Evolutionary conservation across 2,329 filamentous ascomycete species (phyloP), one percentile per base, ranked within the genome.

Genomic region (Calonectria henricotiae): DNA sequence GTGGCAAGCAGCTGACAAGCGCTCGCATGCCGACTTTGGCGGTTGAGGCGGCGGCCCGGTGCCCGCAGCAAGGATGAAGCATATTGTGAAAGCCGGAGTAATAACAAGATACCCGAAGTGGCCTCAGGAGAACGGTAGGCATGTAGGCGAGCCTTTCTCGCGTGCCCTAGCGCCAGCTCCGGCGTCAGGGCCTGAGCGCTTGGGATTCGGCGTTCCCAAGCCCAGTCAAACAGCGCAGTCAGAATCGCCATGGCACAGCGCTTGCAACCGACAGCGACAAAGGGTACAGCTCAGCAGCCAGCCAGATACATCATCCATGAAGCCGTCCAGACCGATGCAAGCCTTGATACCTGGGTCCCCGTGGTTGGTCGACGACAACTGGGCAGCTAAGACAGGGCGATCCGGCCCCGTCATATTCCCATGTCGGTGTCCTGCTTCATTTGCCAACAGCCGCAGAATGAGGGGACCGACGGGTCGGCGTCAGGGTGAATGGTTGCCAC

Each of bases 341-440:
- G 23, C 62, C 55, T 43, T 7, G 20, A 49, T 62, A 37, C 54
- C 54, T 54, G 44, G 65, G n/a, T 43, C 46, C 55, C 23, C 27
- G 55, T 68, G 67, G 68, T 71, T 76, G 75, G 75, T 67, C 62
- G 47, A 49, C 68, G 55, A 39, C 20, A 46, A 2, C 55, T 65
- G 49, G 61, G 55, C 67, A 70, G 65, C 32, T 62, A 69, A 70
- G 46, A 74, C 74, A 75, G 71, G 63, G 71, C 67, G 65, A 68
- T 61, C 70, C 27, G 67, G 69, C 65, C 68, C 71, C 54, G 54
- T 72, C 68, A 68, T 70, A 15, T 62, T 54, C 58, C 60, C 74
- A 72, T 65, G 67, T 55, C 65, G 7, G 37, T 73, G 76, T 75
- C 75, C 65, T 76, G 75, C 70, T 71, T 75, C 73, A 77, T 77